Evolutionary conservation across 176 grass and related monocot genomes (phyloP).

Genomic region (Phragmites australis): DNA sequence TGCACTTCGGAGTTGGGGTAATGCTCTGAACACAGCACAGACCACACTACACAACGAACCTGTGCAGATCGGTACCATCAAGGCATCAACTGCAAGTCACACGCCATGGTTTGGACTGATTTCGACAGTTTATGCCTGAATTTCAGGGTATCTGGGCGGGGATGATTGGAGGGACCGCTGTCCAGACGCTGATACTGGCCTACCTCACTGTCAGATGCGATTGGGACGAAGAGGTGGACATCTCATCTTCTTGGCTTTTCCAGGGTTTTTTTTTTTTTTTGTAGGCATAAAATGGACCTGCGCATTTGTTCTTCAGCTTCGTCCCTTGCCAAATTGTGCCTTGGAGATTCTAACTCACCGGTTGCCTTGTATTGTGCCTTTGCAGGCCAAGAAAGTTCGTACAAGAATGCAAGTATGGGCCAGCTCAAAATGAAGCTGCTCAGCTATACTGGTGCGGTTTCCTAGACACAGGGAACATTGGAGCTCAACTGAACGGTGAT

Average conservation of each 20-base stretch:
- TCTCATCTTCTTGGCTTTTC: neutral
- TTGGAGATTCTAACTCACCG: neutral
- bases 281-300: neutral
- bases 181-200: conserved; percentile 50
- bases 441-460: neutral
- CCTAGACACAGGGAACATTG: neutral
- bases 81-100: neutral
- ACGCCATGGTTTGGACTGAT: neutral
- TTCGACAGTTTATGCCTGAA: neutral
- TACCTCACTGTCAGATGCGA: conserved; percentile 53
- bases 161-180: conserved; percentile 54
- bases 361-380: neutral
- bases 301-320: neutral
- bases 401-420: conserved; percentile 43
- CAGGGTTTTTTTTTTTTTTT: neutral
- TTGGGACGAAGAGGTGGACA: conserved; percentile 58
- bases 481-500: neutral
- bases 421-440: conserved; percentile 36
- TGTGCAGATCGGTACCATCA: neutral
- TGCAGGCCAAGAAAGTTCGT: conserved; percentile 34
- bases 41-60: neutral
- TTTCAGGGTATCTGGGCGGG: conserved; percentile 69
- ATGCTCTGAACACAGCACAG: neutral
- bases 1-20: conserved; percentile 53
- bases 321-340: neutral